Evolutionary conservation across 495 filamentous ascomycete species (phyloP).

Genomic region (Neurospora sp.): DNA sequence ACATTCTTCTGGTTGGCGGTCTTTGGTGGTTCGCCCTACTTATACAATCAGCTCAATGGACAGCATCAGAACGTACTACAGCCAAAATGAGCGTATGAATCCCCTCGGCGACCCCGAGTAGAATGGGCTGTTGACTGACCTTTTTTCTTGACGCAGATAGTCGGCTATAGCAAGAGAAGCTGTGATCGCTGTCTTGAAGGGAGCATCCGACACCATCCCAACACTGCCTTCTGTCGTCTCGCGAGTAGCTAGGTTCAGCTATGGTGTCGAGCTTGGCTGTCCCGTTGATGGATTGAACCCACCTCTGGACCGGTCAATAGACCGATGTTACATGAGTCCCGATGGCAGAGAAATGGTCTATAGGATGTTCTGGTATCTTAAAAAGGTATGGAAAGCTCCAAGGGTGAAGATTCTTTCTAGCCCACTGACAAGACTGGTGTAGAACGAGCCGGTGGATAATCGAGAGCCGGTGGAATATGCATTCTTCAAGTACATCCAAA

Average conservation of each 20-base stretch:
- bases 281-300: neutral
- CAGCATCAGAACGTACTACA: neutral
- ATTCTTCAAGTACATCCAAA: neutral
- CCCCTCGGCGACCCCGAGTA: neutral
- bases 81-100: neutral
- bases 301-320: neutral
- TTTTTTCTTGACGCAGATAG: neutral
- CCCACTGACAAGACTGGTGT: neutral
- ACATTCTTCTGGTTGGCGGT: neutral
- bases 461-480: neutral
- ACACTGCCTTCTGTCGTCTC: neutral
- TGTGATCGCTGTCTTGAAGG: neutral
- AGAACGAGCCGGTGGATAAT: neutral
- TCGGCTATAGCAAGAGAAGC: neutral
- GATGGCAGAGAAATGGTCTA: neutral
- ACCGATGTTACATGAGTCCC: neutral
- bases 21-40: neutral
- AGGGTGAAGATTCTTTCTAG: neutral
- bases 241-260: neutral
- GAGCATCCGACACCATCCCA: neutral
- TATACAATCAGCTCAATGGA: neutral
- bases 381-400: neutral
- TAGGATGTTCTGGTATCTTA: neutral
- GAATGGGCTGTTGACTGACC: neutral
- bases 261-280: neutral